Evolutionary conservation across 345 rosid species (phyloP).

Genomic region (Bruguiera sexangula): DNA sequence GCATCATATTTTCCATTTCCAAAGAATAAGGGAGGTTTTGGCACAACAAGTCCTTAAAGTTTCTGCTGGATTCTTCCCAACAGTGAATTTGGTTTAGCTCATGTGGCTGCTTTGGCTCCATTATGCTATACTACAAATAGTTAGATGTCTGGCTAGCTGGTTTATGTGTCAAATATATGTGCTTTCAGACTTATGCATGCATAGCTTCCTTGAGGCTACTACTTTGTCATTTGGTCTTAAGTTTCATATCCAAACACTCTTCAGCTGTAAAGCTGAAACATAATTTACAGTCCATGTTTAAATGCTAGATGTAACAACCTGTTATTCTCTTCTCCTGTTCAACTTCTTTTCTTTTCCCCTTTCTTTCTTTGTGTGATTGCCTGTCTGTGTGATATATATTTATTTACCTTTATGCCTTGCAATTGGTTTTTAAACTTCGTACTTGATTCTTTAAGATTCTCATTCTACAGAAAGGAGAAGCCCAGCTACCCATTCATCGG

Average conservation of each 20-base stretch:
- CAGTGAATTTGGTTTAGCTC: neutral
- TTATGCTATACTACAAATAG: neutral
- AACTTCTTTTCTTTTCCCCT: too few species aligned
- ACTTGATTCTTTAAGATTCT: slow-evolving; percentile 23
- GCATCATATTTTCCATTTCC: neutral
- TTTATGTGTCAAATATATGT: neutral
- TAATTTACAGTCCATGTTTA: too few species aligned
- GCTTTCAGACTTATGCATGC: too few species aligned
- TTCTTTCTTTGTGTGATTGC: too few species aligned
- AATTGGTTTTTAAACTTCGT: neutral
- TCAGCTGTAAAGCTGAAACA: too few species aligned
- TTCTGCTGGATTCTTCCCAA: neutral
- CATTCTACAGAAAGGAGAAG: slow-evolving; percentile 56
- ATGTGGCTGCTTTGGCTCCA: neutral
- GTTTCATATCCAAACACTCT: too few species aligned
- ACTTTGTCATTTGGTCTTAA: too few species aligned
- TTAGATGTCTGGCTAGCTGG: neutral
- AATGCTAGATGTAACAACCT: too few species aligned
- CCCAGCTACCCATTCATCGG: slow-evolving; percentile 57
- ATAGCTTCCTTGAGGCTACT: too few species aligned
- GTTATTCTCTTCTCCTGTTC: too few species aligned
- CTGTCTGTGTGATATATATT: too few species aligned
- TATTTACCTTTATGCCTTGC: neutral
- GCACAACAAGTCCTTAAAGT: neutral
- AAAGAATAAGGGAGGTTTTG: neutral